phyloP scores from a whole-genome alignment of 2,329 filamentous ascomycete species.

The Fusarium anguioides region DNA sequence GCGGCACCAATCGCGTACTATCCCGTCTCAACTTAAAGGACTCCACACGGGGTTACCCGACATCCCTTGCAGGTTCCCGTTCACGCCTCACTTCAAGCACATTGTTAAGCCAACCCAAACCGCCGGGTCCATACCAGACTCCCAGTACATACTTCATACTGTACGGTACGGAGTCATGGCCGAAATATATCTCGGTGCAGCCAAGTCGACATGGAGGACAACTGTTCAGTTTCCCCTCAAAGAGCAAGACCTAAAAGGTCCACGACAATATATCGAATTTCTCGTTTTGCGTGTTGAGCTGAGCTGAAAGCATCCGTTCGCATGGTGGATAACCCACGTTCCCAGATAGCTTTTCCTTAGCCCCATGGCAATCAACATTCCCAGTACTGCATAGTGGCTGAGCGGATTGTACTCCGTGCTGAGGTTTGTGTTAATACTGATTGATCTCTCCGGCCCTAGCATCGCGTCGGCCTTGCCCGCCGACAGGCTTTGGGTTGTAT shows the following conservation, averaged over 20 bases:
- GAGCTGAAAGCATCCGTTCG: conserved; percentile 27
- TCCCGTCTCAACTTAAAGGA: conserved; percentile 42
- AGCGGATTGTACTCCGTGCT: conserved; percentile 40
- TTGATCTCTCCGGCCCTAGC: conserved; percentile 13
- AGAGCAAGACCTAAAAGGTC: neutral
- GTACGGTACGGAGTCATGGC: neutral
- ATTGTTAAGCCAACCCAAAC: conserved; percentile 33
- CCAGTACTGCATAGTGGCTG: conserved; percentile 18
- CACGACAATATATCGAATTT: neutral
- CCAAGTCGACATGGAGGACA: neutral
- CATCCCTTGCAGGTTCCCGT: conserved; percentile 39
- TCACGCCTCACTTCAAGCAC: conserved; percentile 43
- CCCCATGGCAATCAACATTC: conserved; percentile 30
- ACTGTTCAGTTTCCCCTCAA: neutral
- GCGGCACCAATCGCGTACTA: conserved; percentile 46
- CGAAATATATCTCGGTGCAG: neutral
- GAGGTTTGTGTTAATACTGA: conserved; percentile 35
- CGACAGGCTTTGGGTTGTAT: conserved; percentile 33
- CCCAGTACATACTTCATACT: neutral
- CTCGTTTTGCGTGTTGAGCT: conserved; percentile 1
- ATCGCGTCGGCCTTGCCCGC: conserved; percentile 31
- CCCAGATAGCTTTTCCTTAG: conserved; percentile 28
- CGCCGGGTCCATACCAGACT: conserved; percentile 25
- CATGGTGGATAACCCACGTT: conserved; percentile 26
- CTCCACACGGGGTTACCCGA: conserved; percentile 47